These are phyloP conservation scores for Botrytis deweyae DNA, from an alignment of 2,329 filamentous ascomycete genomes.

Conservation along the genomic window DNA sequence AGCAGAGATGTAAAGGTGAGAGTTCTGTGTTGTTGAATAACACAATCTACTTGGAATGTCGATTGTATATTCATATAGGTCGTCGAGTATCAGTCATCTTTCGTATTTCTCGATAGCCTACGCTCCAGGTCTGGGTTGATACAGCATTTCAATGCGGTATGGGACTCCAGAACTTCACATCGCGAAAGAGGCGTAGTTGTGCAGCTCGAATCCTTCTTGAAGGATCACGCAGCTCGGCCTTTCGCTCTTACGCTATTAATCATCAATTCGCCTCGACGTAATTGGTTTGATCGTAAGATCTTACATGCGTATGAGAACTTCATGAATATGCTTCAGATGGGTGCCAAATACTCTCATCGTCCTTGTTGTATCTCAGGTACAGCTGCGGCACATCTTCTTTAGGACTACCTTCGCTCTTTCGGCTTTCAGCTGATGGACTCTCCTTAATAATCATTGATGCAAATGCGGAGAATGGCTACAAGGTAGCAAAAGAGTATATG, in stretches of 20 bases:
- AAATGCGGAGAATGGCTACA: too few species aligned
- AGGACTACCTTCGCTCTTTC: neutral
- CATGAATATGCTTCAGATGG: neutral
- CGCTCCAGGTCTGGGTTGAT: neutral
- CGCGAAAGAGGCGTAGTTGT: neutral
- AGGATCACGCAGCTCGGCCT: neutral
- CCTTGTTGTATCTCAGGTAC: neutral
- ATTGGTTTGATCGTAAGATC: neutral
- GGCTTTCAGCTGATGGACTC: neutral
- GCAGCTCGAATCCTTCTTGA: neutral
- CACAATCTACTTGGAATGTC: neutral
- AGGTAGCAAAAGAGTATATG: neutral
- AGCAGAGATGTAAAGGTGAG: neutral
- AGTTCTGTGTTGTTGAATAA: neutral
- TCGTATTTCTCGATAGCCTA: rapidly evolving
- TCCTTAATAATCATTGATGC: neutral
- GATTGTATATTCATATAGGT: neutral
- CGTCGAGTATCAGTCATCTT: neutral
- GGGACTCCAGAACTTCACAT: neutral
- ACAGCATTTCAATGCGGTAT: neutral
- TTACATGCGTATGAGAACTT: neutral
- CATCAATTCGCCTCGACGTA: neutral
- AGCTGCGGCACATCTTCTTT: neutral
- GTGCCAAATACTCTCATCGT: neutral
- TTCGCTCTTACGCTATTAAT: neutral